Evolutionary conservation across 2,329 filamentous ascomycete genomes (phyloP).

Genomic region (Leptographium lundbergii): DNA sequence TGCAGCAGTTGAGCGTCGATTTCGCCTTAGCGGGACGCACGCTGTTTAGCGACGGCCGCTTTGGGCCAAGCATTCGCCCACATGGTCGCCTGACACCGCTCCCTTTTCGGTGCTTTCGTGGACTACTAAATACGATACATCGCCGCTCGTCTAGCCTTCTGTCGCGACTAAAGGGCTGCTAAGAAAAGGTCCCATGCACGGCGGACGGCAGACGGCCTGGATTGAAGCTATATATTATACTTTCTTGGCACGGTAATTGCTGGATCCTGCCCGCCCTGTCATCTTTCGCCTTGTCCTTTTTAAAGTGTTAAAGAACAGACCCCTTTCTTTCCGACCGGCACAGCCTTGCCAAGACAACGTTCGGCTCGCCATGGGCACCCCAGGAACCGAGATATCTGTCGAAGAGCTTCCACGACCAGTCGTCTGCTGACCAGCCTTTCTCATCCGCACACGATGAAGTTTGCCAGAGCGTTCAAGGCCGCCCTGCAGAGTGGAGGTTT

Average conservation of each 20-base stretch:
- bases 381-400: neutral
- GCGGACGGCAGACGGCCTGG: neutral
- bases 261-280: neutral
- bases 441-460: constrained; percentile 55
- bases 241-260: neutral
- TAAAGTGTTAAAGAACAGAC: neutral
- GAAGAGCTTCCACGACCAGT: neutral
- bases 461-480: constrained; percentile 65
- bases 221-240: neutral
- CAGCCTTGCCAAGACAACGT: neutral
- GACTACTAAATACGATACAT: neutral
- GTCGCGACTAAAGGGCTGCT: neutral
- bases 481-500: constrained; percentile 31
- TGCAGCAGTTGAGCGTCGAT: neutral
- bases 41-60: constrained; percentile 1
- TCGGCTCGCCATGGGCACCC: neutral
- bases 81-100: neutral
- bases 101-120: neutral
- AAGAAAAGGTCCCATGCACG: neutral
- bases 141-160: neutral
- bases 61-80: constrained; percentile 2
- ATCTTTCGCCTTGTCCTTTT: no score
- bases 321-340: neutral
- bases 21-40: neutral
- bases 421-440: constrained; percentile 1